Evolutionary conservation across 1,284 basidiomycete genomes (phyloP).

Genomic region (Ganoderma multipileum): DNA sequence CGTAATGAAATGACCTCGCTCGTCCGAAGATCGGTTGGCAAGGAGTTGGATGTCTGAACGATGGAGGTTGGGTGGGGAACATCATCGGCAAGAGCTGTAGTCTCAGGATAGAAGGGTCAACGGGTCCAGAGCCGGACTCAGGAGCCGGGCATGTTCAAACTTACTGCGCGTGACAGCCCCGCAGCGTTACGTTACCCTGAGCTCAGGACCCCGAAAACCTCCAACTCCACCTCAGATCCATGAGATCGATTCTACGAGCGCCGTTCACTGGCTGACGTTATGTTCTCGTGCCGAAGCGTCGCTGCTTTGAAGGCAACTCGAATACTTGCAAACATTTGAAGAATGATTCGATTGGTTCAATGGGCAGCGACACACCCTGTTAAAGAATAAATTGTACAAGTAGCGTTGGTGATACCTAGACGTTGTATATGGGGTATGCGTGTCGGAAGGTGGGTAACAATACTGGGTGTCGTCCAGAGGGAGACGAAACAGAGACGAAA

Average conservation of each 20-base stretch:
- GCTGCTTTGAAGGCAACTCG: too few relatives aligned
- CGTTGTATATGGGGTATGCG: constrained; percentile 33
- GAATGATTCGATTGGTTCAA: neutral
- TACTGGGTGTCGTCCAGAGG: constrained; percentile 20
- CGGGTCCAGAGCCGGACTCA: neutral
- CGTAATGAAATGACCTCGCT: neutral
- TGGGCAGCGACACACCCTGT: constrained; percentile 20
- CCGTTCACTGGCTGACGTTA: too few relatives aligned
- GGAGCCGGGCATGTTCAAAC: neutral
- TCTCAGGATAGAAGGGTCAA: neutral
- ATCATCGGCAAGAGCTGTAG: neutral
- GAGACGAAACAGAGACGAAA: neutral
- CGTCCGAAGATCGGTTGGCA: too few relatives aligned
- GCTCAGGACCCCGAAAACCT: neutral
- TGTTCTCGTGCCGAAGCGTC: neutral
- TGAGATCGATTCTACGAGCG: neutral
- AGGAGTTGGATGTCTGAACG: neutral
- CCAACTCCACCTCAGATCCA: neutral
- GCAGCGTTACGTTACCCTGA: neutral
- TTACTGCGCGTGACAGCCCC: neutral
- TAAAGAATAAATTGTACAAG: constrained; percentile 33
- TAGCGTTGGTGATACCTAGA: constrained; percentile 30
- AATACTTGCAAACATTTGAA: neutral
- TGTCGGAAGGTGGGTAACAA: constrained; percentile 31
- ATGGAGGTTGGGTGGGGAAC: neutral